Percentiles rank a stretch among this genome's conserved stretches.
Evolutionary conservation across 805 yeast species (phyloP).

Genomic region (Hanseniaspora hatyaiensis): DNA sequence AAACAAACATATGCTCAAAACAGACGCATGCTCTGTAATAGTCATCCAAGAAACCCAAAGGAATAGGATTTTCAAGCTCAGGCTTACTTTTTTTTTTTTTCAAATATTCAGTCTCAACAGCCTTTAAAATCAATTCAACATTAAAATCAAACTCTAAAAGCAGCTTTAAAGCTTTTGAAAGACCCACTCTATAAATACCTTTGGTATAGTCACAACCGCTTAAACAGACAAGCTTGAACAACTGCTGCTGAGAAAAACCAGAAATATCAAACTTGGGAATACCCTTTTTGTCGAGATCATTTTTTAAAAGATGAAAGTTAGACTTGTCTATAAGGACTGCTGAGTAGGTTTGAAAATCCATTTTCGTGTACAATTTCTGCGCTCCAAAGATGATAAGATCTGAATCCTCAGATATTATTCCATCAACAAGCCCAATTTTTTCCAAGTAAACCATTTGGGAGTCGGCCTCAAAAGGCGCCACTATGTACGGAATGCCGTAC

Average conservation of each 20-base stretch:
- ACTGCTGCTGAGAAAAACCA: constrained; percentile 42
- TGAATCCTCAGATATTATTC: constrained; percentile 86
- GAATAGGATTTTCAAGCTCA: constrained; percentile 49
- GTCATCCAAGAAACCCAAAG: constrained; percentile 47
- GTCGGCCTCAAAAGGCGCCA: constrained; percentile 98
- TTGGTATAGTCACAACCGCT: constrained; percentile 96
- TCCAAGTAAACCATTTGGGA: constrained; percentile 91
- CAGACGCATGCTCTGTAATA: constrained; percentile 61
- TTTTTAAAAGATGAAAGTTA: constrained; percentile 37
- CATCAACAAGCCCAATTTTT: constrained; percentile 60
- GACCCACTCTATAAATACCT: constrained; percentile 74
- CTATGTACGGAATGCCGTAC: constrained; percentile 55
- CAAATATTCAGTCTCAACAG: constrained; percentile 37
- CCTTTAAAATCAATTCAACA: neutral
- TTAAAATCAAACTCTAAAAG: constrained; percentile 35
- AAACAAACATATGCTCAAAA: constrained; percentile 77
- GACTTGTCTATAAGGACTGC: constrained; percentile 58
- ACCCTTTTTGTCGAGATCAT: constrained; percentile 5
- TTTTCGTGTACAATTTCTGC: constrained; percentile 58
- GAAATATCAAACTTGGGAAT: constrained; percentile 40
- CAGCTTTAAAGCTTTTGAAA: constrained; percentile 57
- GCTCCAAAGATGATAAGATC: constrained; percentile 88
- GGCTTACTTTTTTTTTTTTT: constrained; percentile 45
- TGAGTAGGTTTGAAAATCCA: constrained; percentile 49
- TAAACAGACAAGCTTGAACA: constrained; percentile 67